Evolutionary conservation across 1,284 basidiomycete species (phyloP).

Genomic region (Trichosporon sp.): DNA sequence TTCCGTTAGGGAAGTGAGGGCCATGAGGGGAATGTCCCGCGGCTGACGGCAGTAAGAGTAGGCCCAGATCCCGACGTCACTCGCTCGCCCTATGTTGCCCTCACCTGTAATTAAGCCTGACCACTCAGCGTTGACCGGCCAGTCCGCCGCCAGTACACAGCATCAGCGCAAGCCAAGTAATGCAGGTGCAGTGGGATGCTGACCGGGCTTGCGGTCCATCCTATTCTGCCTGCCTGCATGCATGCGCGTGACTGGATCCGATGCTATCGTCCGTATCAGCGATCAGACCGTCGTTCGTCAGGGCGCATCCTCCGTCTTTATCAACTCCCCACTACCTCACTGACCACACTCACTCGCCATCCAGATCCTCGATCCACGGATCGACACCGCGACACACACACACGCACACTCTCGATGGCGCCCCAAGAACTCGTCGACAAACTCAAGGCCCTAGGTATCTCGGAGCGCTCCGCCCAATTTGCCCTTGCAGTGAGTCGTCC

Average conservation of each 20-base stretch:
- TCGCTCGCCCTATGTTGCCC: background rate
- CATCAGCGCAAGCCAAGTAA: background rate
- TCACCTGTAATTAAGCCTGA: background rate
- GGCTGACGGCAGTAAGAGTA: background rate
- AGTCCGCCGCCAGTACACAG: background rate
- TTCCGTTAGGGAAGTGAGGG: too few relatives aligned
- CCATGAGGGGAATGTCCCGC: too few relatives aligned
- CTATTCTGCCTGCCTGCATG: too few relatives aligned
- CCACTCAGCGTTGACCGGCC: background rate
- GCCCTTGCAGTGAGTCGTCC: constrained; percentile 45
- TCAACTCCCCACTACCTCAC: constrained; percentile 7
- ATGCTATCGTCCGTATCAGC: background rate
- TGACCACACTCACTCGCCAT: background rate
- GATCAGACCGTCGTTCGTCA: background rate
- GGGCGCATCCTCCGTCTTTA: background rate
- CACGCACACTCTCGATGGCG: constrained; percentile 8
- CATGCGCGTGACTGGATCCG: background rate
- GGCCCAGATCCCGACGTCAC: constrained; percentile 5
- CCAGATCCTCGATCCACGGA: background rate
- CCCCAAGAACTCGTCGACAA: constrained; percentile 42
- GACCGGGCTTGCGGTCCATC: background rate
- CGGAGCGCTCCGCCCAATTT: constrained; percentile 49
- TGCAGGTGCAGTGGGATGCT: background rate
- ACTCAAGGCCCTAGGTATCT: constrained; percentile 49
- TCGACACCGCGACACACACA: constrained; percentile 16